Percentiles rank a stretch among this genome's conserved stretches.
Conservation (phyloP, 306 rosid genomes). For the Quillaja saponaria region DNA sequence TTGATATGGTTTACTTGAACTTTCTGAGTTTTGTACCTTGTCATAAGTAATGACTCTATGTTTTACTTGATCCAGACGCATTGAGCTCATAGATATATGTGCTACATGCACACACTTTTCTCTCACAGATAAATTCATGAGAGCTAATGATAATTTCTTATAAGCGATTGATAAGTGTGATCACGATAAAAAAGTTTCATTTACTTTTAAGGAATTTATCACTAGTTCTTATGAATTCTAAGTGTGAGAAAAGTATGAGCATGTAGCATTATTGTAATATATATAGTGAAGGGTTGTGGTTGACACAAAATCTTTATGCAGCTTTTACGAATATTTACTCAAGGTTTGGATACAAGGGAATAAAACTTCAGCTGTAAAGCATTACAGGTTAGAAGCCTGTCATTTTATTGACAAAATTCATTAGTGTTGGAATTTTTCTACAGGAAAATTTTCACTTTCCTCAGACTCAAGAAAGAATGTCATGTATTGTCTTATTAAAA, state of each 20-base stretch:
- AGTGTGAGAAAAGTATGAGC: no score
- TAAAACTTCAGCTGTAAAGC: conserved; percentile 75
- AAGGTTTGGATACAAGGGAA: conserved; percentile 97
- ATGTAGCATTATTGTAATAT: no score
- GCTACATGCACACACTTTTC: no score
- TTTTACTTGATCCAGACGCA: conserved; percentile 21
- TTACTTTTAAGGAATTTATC: no score
- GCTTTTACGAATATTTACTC: conserved; percentile 97
- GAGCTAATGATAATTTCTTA: no score
- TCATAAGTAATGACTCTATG: not conserved
- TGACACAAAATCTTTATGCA: conserved; percentile 47
- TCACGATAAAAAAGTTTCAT: no score
- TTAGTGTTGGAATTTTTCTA: conserved; percentile 19
- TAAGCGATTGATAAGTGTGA: no score
- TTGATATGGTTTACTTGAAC: conserved; percentile 9
- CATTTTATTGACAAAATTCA: not conserved
- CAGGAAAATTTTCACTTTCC: conserved; percentile 23
- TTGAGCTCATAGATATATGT: conserved; percentile 1
- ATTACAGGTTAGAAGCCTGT: conserved; percentile 62
- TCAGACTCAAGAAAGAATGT: conserved; percentile 6
- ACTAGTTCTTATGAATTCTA: no score
- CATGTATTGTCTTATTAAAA: conserved; percentile 6
- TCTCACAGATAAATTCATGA: no score
- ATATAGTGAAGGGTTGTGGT: conserved; percentile 28
- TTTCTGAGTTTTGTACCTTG: not conserved